A percentile compares a stretch with the other conserved stretches of the same genome.
phyloP scores from a whole-genome alignment of 2,329 filamentous ascomycete species.

The Ustilaginoidea virens region DNA sequence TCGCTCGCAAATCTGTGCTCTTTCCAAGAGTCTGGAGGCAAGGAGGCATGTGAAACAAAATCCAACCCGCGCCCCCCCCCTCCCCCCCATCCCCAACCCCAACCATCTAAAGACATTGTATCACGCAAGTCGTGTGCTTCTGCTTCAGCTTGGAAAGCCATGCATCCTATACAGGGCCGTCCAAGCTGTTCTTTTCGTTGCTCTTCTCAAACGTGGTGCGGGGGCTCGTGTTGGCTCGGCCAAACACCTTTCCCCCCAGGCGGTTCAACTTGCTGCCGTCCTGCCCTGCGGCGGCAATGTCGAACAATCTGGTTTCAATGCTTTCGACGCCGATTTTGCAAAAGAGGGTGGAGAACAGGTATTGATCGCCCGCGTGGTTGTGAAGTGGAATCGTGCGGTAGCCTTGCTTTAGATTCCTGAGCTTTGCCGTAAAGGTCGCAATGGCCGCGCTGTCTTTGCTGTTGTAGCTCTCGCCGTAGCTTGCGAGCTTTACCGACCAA shows the following conservation, averaged over 20 bases:
- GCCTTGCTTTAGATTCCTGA: conserved; percentile 76
- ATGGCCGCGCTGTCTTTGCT: conserved; percentile 44
- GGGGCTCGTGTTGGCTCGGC: conserved; percentile 35
- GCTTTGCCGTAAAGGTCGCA: conserved; percentile 85
- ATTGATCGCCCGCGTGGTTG: conserved; percentile 80
- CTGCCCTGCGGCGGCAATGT: conserved; percentile 24
- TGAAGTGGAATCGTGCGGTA: conserved; percentile 85
- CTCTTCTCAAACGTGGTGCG: conserved; percentile 36
- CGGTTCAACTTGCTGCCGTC: conserved; percentile 39
- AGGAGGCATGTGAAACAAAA: no score
- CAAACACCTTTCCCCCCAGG: conserved; percentile 42
- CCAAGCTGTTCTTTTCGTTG: conserved; percentile 29
- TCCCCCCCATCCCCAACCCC: no score
- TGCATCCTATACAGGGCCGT: conserved; percentile 15
- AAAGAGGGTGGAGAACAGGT: conserved; percentile 87
- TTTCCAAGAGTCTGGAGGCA: no score
- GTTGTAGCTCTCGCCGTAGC: conserved; percentile 56
- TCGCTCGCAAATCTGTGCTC: no score
- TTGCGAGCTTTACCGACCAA: conserved; percentile 79
- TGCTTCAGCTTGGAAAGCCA: not conserved
- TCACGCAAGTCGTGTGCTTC: not conserved
- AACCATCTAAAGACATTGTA: not conserved
- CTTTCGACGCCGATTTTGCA: conserved; percentile 63
- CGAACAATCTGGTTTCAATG: conserved; percentile 40
- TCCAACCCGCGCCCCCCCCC: no score